Base-by-base conservation (phyloP, 2,329 filamentous ascomycete genomes). In the Calonectria pteridis region DNA sequence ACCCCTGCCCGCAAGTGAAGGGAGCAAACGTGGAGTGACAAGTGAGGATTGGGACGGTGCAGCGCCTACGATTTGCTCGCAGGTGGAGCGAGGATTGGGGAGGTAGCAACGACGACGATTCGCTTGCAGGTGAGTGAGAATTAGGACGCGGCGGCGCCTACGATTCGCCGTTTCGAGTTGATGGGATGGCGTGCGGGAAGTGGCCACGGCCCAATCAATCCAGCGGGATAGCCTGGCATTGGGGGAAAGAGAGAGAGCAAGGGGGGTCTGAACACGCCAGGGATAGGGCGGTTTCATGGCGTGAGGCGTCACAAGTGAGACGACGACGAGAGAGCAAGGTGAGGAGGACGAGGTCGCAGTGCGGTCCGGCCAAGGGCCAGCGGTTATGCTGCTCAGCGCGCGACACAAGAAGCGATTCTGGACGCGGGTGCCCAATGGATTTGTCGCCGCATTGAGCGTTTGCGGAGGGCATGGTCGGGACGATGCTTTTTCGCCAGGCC, bases 231-330 rank as follows among this genome's bases (percentile, higher is more conserved):
- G 69, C 64, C 71, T 64, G 29, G 53, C 58, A 53, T 33, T 35
- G 46, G 75, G 67, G 37, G 23, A 55, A 33, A 40, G 55, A 40
- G 55, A 62, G 55, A 40, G 35, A 28, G n/a, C 23, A 40, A 29
- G 55, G 65, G 68, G 55, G 62, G 53, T 29, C 71, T 75, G 72
- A 72, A 71, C 71, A 62, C 66, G 69, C 72, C 71, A 65, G 64
- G 59, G 49, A 59, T 53, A 50, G 73, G 72, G 66, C 62, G 79
- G 79, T 81, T 77, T 81, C 80, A 81, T 75, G 76, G 80, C 55
- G 77, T 46, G 69, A 50, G 63, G 50, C 62, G 69, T 55, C 31
- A 74, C 70, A 74, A 49, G 72, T 79, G 78, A 75, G 78, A 49
- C 68, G 35, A 18, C 46, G 31, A 35, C 16, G 51, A 46, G 53